Evolutionary conservation across 768 basidiomycete genomes (phyloP), one percentile per base, ranked within the genome.

Genomic region (Podaxis sp.): DNA sequence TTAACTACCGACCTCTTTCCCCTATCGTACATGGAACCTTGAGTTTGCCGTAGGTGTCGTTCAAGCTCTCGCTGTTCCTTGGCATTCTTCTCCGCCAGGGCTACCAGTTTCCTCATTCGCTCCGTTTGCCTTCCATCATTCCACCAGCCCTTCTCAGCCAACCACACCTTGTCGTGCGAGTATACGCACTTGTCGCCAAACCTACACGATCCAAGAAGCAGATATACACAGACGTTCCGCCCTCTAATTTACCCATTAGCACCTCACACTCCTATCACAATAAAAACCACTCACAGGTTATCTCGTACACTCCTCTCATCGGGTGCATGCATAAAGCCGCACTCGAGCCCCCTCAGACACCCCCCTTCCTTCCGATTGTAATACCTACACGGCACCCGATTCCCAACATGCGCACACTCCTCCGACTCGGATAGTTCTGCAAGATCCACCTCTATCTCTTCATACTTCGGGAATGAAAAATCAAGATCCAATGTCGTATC

Each of bases 61-160:
- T 37, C 57, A 46, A 58, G 24, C 38, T 58, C 26, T n/a, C 63
- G 58, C 13, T 48, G 53, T 56, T 64, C 66, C 46, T 58, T 66
- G 5, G 50, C 55, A 22, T 57, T 51, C 49, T 62, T 66, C 57
- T 72, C 72, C 0, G 71, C 70, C 11, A 72, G 62, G 30, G 71
- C 71, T 17, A 75, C 58, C 28, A 75, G 69, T 1, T 60, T 62
- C 66, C 71, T 73, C 58, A 73, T 72, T 44, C 72, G 71, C 13
- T 63, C 71, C n/a, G 69, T 67, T 65, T 74, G 66, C 49, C 71
- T 71, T 4, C 62, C 58, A 52, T 66, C 68, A 4, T 66, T 70
- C 84, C 83, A 86, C 83, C 83, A 85, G 0, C 84, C 79, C 24
- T 64, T 68, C 36, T 72, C 67, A 2, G 78, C 77, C 4, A 87